Percentiles rank a stretch among this genome's conserved stretches.
phyloP scores from a whole-genome alignment of 768 basidiomycete species.

The Lactarius indigo region DNA sequence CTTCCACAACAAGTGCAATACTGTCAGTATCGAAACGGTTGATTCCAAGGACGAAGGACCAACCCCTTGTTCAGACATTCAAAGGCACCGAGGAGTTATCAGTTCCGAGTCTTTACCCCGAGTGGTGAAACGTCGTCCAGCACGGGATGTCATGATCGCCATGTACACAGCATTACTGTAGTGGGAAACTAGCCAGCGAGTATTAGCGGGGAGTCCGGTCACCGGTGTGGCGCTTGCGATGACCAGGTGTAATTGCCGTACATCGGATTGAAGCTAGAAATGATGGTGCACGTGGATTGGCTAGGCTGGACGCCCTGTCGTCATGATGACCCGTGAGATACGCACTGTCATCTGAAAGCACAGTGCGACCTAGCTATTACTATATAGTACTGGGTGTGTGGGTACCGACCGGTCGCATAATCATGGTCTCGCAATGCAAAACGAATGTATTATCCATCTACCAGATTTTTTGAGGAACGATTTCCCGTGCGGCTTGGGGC shows the following conservation, averaged over 20 bases:
- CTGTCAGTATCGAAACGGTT: neutral
- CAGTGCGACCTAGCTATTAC: too few species aligned
- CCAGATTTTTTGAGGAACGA: too few species aligned
- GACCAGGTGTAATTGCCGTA: neutral
- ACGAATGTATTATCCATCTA: neutral
- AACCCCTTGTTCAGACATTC: neutral
- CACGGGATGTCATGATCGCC: neutral
- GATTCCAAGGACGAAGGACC: neutral
- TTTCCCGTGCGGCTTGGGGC: too few species aligned
- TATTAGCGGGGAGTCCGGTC: neutral
- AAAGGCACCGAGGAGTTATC: too few species aligned
- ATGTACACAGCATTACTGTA: neutral
- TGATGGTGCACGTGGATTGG: neutral
- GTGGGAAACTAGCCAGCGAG: neutral
- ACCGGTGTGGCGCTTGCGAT: neutral
- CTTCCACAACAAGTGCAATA: neutral
- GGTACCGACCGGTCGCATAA: neutral
- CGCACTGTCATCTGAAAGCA: too few species aligned
- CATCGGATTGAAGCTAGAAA: neutral
- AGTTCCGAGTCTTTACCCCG: neutral
- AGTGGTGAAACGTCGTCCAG: too few species aligned
- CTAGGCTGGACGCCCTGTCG: neutral
- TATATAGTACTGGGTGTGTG: too few species aligned
- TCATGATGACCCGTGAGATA: neutral
- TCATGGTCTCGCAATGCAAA: neutral